Conservation (phyloP, 164 flowering plant genomes). For the Warburgia ugandensis region DNA sequence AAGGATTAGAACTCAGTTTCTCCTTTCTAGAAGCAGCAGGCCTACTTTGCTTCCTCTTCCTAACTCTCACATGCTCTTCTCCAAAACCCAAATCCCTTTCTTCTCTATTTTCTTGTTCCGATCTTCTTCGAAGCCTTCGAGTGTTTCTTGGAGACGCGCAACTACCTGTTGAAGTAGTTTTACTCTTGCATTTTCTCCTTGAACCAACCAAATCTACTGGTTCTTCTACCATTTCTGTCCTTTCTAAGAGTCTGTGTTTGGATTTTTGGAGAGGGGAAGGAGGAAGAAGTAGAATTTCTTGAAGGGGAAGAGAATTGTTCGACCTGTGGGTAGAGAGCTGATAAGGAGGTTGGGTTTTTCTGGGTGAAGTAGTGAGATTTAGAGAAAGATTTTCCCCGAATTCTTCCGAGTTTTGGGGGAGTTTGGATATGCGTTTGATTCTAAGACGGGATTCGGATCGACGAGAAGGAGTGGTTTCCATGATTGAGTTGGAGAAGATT, state of each 20-base stretch:
- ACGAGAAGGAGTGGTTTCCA: conserved; percentile 49
- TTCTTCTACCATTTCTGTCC: conserved; percentile 39
- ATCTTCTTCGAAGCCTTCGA: conserved; percentile 42
- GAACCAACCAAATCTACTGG: conserved; percentile 25
- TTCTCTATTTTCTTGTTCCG: conserved; percentile 43
- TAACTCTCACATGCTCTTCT: conserved; percentile 48
- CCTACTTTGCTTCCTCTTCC: conserved; percentile 41
- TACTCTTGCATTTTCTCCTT: conserved; percentile 43
- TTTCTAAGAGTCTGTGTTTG: conserved; percentile 40
- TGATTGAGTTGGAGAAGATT: conserved; percentile 15
- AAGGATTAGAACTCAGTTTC: conserved; percentile 30
- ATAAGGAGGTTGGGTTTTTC: conserved; percentile 13
- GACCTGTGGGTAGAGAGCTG: conserved; percentile 16
- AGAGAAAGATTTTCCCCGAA: conserved; percentile 10
- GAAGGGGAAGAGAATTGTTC: conserved; percentile 25
- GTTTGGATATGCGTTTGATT: conserved; percentile 47
- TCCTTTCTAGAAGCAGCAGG: conserved; percentile 42
- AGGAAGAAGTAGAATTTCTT: conserved; percentile 56
- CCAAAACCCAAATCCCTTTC: conserved; percentile 46
- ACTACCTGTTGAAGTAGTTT: conserved; percentile 29
- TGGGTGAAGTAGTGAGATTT: conserved; percentile 25
- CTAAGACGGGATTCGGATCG: conserved; percentile 31
- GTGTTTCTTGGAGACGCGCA: conserved; percentile 54
- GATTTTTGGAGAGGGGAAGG: conserved; percentile 53
- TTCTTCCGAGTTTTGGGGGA: conserved; percentile 17